These are phyloP conservation scores for Chlorella sp. DNA, from an alignment of 139 green algal genomes.

Conservation along the genomic window DNA sequence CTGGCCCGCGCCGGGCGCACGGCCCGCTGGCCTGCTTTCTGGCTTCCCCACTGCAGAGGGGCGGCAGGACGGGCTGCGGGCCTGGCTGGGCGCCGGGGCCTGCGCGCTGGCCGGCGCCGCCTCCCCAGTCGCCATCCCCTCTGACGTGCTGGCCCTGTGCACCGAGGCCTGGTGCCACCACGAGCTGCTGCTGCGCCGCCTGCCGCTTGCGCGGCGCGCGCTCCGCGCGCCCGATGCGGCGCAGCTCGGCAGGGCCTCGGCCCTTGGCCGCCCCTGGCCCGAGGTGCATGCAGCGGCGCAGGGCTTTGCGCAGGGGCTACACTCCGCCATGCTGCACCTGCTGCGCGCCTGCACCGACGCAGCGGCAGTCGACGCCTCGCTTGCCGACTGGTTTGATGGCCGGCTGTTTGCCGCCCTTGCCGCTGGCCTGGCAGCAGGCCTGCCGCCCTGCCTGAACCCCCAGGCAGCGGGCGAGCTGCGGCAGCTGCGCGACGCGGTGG, in stretches of 20 bases:
- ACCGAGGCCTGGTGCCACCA: constrained; percentile 9
- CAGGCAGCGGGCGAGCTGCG: too few species aligned
- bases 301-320: background rate
- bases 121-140: background rate
- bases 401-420: constrained; percentile 1
- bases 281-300: background rate
- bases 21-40: background rate
- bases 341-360: background rate
- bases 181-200: constrained; percentile 4
- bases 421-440: background rate
- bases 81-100: background rate
- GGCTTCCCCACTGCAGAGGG: background rate
- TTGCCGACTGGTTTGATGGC: constrained; percentile 6
- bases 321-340: background rate
- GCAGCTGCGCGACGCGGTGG: too few species aligned
- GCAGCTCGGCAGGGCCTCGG: background rate
- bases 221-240: background rate
- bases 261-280: background rate
- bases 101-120: background rate
- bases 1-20: too few species aligned
- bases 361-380: background rate
- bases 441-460: too few species aligned
- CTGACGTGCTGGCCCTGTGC: background rate
- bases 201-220: background rate
- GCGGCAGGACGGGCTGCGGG: background rate